Conservation (phyloP, 306 rosid species). For the Adenanthera pavonina region DNA sequence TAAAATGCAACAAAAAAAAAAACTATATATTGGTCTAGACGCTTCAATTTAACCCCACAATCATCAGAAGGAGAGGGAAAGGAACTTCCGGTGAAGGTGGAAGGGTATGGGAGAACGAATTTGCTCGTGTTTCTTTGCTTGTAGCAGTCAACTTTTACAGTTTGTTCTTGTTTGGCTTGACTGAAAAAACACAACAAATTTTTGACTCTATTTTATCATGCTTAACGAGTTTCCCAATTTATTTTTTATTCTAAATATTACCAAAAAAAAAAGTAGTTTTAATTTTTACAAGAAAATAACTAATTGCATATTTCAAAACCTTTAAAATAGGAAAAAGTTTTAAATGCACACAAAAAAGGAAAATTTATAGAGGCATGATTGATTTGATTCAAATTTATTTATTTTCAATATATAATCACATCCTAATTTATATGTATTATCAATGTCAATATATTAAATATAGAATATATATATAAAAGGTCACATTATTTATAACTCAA, state of each 20-base stretch:
- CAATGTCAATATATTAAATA: too few species aligned
- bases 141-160: constrained; percentile 42
- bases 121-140: constrained; percentile 22
- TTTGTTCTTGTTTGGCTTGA: not conserved
- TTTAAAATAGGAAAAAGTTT: not conserved
- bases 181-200: constrained; percentile 30
- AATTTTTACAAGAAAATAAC: not conserved
- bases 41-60: constrained; percentile 33
- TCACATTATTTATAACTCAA: too few species aligned
- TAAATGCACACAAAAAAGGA: not conserved
- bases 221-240: not conserved
- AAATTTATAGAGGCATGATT: not conserved
- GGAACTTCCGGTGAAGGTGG: constrained; percentile 15
- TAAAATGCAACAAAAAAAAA: constrained; percentile 8
- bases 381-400: not conserved
- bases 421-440: not conserved
- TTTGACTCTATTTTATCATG: constrained; percentile 32
- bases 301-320: not conserved
- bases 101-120: constrained; percentile 6
- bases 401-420: not conserved
- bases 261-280: too few species aligned
- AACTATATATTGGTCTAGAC: constrained; percentile 15
- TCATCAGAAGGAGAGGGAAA: not conserved
- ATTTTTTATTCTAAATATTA: not conserved
- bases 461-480: too few species aligned